phyloP scores from a whole-genome alignment of 129 eudicot species.

The Flaveria brownii region DNA sequence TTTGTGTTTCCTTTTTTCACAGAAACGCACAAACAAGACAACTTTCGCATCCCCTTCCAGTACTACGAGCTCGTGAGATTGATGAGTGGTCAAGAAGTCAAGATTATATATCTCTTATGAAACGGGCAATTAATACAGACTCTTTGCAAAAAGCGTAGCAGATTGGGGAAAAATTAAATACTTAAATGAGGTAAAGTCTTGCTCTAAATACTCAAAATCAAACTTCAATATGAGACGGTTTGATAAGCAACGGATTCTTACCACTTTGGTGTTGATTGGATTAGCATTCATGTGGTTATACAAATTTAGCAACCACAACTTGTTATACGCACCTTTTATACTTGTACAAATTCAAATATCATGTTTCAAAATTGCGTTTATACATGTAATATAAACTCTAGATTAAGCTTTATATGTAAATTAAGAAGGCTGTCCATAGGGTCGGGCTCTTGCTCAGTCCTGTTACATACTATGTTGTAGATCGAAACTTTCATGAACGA shows the following conservation, averaged over 20 bases:
- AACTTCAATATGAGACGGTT: slow-evolving; percentile 11
- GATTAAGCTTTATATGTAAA: slow-evolving; percentile 16
- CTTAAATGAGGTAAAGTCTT: slow-evolving; percentile 20
- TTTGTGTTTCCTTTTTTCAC: background rate
- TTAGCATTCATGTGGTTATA: slow-evolving; percentile 20
- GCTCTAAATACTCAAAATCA: slow-evolving; percentile 12
- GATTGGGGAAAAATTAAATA: slow-evolving; percentile 6
- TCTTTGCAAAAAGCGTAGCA: slow-evolving; percentile 49
- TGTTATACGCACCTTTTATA: slow-evolving; percentile 19
- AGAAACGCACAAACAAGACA: slow-evolving; percentile 99
- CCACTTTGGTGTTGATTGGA: slow-evolving; percentile 22
- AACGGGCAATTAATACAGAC: slow-evolving; percentile 54
- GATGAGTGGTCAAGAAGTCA: slow-evolving; percentile 97
- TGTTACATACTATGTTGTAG: background rate
- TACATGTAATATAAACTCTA: slow-evolving; percentile 15
- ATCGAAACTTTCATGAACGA: background rate
- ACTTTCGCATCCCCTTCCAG: slow-evolving; percentile 98
- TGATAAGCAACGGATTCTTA: slow-evolving; percentile 26
- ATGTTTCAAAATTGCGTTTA: slow-evolving; percentile 21
- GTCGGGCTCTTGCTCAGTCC: background rate
- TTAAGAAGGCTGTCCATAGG: background rate
- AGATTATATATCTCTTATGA: slow-evolving; percentile 71
- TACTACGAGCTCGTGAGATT: slow-evolving; percentile 94
- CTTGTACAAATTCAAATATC: slow-evolving; percentile 19
- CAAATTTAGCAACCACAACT: background rate